Percentiles rank a stretch among this genome's conserved stretches.
Evolutionary conservation across 257 asterid species (phyloP).

Genomic region (Gardenia jasminoides): DNA sequence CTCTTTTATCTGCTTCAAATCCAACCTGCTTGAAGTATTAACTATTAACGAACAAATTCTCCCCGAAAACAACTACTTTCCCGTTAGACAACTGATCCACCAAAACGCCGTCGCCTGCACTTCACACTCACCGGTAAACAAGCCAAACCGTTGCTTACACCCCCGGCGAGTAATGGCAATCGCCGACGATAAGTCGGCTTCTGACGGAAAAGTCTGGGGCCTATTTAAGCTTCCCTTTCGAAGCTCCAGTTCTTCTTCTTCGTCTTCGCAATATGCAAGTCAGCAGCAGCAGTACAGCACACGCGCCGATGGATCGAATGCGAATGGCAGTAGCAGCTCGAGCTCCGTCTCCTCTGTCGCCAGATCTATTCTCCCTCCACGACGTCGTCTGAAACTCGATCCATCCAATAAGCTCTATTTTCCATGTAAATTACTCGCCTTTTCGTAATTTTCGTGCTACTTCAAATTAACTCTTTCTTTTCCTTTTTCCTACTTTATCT

Average conservation of each 20-base stretch:
- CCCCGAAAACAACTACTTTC: background rate
- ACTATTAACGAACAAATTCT: background rate
- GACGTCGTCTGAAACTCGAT: slow-evolving; percentile 95
- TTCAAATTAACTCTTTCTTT: background rate
- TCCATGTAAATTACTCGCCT: slow-evolving; percentile 53
- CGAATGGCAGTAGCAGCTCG: slow-evolving; percentile 28
- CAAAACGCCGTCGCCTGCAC: slow-evolving; percentile 8
- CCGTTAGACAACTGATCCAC: background rate
- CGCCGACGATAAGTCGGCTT: slow-evolving; percentile 47
- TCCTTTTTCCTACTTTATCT: background rate
- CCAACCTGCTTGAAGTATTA: slow-evolving; percentile 7
- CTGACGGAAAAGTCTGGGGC: slow-evolving; percentile 74
- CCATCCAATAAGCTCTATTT: slow-evolving; percentile 84
- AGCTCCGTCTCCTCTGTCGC: slow-evolving; percentile 82
- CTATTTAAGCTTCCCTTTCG: slow-evolving; percentile 81
- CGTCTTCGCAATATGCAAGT: slow-evolving; percentile 37
- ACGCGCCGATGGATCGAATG: slow-evolving; percentile 64
- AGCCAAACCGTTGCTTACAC: background rate
- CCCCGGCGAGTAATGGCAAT: slow-evolving; percentile 53
- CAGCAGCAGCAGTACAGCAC: slow-evolving; percentile 36
- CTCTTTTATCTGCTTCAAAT: slow-evolving; percentile 16
- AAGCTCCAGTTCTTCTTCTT: slow-evolving; percentile 40
- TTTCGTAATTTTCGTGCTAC: slow-evolving; percentile 8
- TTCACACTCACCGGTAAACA: background rate
- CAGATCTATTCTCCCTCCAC: slow-evolving; percentile 81